A percentile compares a stretch with the other conserved stretches of the same genome.
Evolutionary conservation across 768 basidiomycete genomes (phyloP).

Genomic region (Podaxis rugospora): DNA sequence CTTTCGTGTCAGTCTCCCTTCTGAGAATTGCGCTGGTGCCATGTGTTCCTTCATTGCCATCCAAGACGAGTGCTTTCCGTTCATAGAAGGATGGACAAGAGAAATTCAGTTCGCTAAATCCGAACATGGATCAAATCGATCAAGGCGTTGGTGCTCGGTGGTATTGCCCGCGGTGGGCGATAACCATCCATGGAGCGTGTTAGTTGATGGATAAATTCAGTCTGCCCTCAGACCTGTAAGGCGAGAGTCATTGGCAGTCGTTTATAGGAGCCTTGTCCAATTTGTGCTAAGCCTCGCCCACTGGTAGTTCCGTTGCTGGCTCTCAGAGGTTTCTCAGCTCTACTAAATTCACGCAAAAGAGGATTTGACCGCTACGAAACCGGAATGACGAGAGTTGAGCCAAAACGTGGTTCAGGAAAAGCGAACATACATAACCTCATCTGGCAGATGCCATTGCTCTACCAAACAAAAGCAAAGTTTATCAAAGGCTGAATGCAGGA

Average conservation of each 20-base stretch:
- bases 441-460: background rate
- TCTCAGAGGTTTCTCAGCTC: background rate
- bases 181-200: no score
- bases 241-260: background rate
- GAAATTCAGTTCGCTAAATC: no score
- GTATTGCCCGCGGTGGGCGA: no score
- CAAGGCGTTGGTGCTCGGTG: no score
- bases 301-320: background rate
- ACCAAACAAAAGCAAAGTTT: conserved; percentile 12
- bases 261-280: background rate
- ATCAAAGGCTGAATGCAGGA: conserved; percentile 3
- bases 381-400: background rate
- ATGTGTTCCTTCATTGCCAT: background rate
- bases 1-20: background rate
- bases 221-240: no score
- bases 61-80: background rate
- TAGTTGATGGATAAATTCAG: no score
- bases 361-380: background rate
- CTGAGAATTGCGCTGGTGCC: background rate
- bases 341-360: background rate
- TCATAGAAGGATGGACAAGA: background rate
- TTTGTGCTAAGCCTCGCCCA: background rate
- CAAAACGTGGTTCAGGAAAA: background rate
- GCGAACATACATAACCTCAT: conserved; percentile 3
- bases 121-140: no score